A percentile compares a stretch with the other conserved stretches of the same genome.
Conservation (phyloP, 495 filamentous ascomycete species). For the Penicillium angulare region DNA sequence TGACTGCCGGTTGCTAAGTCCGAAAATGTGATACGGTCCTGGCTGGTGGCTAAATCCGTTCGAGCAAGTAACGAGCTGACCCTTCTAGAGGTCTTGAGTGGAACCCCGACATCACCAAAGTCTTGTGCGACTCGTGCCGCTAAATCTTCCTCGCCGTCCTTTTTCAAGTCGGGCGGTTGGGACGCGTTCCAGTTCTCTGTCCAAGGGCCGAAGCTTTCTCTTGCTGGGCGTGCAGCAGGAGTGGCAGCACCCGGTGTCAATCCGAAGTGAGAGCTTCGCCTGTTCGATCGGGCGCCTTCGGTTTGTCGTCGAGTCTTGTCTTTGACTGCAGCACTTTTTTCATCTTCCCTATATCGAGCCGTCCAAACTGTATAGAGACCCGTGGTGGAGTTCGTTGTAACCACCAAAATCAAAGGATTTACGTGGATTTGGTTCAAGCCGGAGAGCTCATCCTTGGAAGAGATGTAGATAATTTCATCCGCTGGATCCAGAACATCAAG, state of each 20-base stretch:
- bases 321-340: constrained; percentile 50
- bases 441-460: constrained; percentile 52
- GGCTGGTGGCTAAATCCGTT: constrained; percentile 76
- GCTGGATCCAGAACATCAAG: constrained; percentile 58
- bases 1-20: constrained; percentile 59
- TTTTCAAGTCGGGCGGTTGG: constrained; percentile 30
- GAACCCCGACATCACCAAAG: constrained; percentile 63
- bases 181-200: constrained; percentile 36
- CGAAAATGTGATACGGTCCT: constrained; percentile 71
- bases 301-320: constrained; percentile 45
- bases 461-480: constrained; percentile 82
- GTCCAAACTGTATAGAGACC: constrained; percentile 78
- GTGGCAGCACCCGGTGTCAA: constrained; percentile 77
- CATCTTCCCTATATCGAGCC: constrained; percentile 62
- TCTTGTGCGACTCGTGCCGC: constrained; percentile 77
- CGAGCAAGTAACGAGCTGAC: constrained; percentile 93
- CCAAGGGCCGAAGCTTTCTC: constrained; percentile 58
- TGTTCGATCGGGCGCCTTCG: constrained; percentile 58
- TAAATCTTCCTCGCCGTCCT: constrained; percentile 56
- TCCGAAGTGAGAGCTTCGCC: constrained; percentile 86
- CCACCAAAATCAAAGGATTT: constrained; percentile 65
- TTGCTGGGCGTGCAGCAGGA: constrained; percentile 57
- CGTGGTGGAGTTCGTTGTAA: constrained; percentile 74
- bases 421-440: constrained; percentile 12
- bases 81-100: constrained; percentile 72